phyloP scores from a whole-genome alignment of 371 early-diverging fungal genomes.

The Umbelopsis sp. region DNA sequence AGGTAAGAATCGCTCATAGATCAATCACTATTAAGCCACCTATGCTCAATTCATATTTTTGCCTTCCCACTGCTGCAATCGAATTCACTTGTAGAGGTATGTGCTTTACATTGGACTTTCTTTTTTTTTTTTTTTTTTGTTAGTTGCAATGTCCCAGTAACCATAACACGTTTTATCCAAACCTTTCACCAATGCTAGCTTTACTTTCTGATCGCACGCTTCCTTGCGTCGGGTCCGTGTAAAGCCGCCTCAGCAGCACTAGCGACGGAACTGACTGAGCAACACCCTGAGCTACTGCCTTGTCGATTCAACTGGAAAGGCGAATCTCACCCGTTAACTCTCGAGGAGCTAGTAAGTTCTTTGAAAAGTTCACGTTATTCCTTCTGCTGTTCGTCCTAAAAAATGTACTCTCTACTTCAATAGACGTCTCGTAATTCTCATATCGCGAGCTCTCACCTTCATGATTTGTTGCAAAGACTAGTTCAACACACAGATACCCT shows the following conservation, averaged over 20 bases:
- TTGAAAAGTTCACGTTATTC: slow-evolving; percentile 20
- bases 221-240: slow-evolving; percentile 63
- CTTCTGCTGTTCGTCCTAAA: slow-evolving; percentile 23
- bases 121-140: slow-evolving; percentile 3
- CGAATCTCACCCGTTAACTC: slow-evolving; percentile 48
- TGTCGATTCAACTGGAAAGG: slow-evolving; percentile 69
- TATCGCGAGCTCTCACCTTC: slow-evolving; percentile 16
- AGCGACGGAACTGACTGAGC: slow-evolving; percentile 49
- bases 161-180: neutral
- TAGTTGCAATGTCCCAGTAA: neutral
- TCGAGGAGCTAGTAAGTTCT: slow-evolving; percentile 62
- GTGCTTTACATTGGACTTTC: neutral
- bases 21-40: neutral
- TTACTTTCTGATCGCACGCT: slow-evolving; percentile 64
- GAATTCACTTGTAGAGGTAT: neutral
- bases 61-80: neutral
- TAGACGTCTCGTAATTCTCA: slow-evolving; percentile 17
- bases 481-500: slow-evolving; percentile 34
- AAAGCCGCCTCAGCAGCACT: slow-evolving; percentile 50
- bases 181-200: slow-evolving; percentile 36
- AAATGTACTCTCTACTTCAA: slow-evolving; percentile 22
- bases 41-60: neutral
- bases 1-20: neutral
- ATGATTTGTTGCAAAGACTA: slow-evolving; percentile 16
- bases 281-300: slow-evolving; percentile 57